These are phyloP conservation scores for Xylaria sp. DNA, from an alignment of 2,329 filamentous ascomycete species.

Conservation along the genomic window DNA sequence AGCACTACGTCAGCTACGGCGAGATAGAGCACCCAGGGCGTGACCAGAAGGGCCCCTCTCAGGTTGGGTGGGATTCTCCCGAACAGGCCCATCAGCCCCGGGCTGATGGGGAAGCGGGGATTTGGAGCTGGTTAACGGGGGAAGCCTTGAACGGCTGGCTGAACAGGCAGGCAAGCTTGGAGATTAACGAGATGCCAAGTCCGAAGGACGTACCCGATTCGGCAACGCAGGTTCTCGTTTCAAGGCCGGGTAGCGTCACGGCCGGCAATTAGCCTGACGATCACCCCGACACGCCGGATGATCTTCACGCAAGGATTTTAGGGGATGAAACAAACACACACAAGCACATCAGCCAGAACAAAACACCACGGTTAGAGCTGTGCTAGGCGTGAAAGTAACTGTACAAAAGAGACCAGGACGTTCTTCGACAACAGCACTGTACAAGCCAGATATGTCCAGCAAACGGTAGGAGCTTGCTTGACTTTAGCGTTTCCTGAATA, in stretches of 20 bases:
- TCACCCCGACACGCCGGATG: neutral
- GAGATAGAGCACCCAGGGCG: slow-evolving; percentile 58
- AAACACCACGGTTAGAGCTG: neutral
- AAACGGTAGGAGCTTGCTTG: slow-evolving; percentile 2
- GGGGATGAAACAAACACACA: neutral
- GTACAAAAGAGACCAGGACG: neutral
- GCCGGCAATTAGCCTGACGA: neutral
- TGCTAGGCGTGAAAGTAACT: neutral
- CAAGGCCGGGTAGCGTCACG: neutral
- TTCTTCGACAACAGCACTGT: neutral
- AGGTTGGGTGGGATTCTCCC: slow-evolving; percentile 39
- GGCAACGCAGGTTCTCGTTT: neutral
- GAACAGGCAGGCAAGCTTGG: neutral
- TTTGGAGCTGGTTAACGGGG: neutral
- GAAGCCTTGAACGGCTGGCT: neutral
- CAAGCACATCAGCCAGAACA: neutral
- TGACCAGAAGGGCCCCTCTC: slow-evolving; percentile 47
- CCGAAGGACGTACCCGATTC: neutral
- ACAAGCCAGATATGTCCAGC: neutral
- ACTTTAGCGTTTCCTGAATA: slow-evolving; percentile 4
- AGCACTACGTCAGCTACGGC: slow-evolving; percentile 54
- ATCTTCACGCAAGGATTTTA: neutral
- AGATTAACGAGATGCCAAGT: neutral
- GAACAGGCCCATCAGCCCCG: slow-evolving; percentile 9
- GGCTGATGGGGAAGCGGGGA: neutral